Conservation (phyloP, 331 rosid genomes). For the Prunus yedoensis region DNA sequence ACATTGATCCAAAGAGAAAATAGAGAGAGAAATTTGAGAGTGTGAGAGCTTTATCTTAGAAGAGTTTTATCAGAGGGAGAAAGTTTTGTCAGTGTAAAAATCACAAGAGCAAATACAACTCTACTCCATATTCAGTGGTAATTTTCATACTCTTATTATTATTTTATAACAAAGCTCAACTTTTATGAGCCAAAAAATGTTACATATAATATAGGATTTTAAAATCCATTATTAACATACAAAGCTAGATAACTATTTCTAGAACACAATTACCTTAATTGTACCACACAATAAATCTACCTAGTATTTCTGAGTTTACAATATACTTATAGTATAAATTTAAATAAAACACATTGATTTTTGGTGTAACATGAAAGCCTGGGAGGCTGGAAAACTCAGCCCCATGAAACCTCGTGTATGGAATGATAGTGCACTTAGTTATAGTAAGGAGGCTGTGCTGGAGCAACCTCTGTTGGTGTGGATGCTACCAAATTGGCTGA, state of each 20-base stretch:
- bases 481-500: background rate
- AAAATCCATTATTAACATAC: background rate
- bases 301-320: background rate
- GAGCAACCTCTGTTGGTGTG: constrained; percentile 7
- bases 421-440: too few species aligned
- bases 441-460: background rate
- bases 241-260: background rate
- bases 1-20: too few species aligned
- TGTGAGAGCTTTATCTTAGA: too few species aligned
- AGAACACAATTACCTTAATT: background rate
- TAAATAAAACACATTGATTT: background rate
- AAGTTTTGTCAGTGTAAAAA: too few species aligned
- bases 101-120: too few species aligned
- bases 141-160: too few species aligned
- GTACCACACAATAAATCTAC: background rate
- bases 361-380: background rate
- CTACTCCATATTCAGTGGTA: too few species aligned
- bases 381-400: background rate
- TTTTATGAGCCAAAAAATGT: too few species aligned
- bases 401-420: background rate
- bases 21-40: too few species aligned
- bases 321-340: background rate
- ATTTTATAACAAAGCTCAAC: too few species aligned
- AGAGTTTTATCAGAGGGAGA: too few species aligned
- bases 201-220: too few species aligned